Evolutionary conservation across 2,329 filamentous ascomycete genomes (phyloP).

Genomic region (Westerdykella ornata): DNA sequence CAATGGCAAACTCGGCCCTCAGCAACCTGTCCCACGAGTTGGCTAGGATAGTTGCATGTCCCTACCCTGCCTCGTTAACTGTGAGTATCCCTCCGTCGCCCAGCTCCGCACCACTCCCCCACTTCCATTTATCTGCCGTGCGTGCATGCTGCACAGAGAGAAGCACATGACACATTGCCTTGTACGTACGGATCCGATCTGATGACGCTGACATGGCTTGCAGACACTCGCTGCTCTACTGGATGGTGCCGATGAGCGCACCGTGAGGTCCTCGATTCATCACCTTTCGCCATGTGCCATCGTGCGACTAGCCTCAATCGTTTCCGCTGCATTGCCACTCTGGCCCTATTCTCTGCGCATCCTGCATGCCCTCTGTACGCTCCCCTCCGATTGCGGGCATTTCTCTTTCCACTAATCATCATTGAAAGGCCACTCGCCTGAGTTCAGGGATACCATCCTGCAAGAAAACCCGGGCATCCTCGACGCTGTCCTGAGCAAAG

Average conservation of each 20-base stretch:
- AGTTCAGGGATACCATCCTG: slow-evolving; percentile 29
- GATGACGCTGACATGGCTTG: slow-evolving; percentile 18
- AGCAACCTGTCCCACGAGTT: slow-evolving; percentile 38
- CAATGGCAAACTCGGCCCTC: neutral
- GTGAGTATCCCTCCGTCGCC: slow-evolving; percentile 30
- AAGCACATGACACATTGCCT: slow-evolving; percentile 14
- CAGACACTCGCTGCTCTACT: slow-evolving; percentile 36
- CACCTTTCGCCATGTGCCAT: slow-evolving; percentile 46
- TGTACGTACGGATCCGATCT: neutral
- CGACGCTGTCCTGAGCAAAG: slow-evolving; percentile 29
- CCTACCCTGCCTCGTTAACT: slow-evolving; percentile 47
- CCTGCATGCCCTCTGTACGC: slow-evolving; percentile 45
- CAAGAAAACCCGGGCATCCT: slow-evolving; percentile 26
- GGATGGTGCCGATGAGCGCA: slow-evolving; percentile 23
- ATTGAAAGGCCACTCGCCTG: slow-evolving; percentile 22
- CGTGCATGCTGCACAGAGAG: slow-evolving; percentile 7
- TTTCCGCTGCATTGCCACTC: slow-evolving; percentile 47
- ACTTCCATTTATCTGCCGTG: slow-evolving; percentile 3
- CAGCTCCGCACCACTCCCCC: slow-evolving; percentile 3
- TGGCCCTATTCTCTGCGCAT: slow-evolving; percentile 48
- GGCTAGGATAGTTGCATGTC: slow-evolving; percentile 43
- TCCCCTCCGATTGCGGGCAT: neutral
- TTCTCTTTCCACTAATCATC: slow-evolving; percentile 12
- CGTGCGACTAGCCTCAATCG: slow-evolving; percentile 34
- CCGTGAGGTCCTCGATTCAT: slow-evolving; percentile 42